A percentile compares a stretch with the other conserved stretches of the same genome.
Conservation (phyloP, 768 basidiomycete species). For the Candolleomyces aberdarensis region DNA sequence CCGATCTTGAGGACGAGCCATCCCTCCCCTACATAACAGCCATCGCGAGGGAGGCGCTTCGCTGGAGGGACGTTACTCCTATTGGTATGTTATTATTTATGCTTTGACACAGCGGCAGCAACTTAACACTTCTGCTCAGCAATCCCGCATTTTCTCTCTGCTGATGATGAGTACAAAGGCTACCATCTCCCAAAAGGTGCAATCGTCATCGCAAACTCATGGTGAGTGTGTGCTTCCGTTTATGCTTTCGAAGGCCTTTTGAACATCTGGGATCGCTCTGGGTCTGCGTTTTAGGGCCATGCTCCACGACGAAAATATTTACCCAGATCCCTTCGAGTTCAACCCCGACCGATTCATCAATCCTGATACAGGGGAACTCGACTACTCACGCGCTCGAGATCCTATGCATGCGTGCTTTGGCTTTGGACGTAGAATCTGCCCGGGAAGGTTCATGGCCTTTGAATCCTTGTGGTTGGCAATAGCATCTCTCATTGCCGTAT, state of each 20-base stretch:
- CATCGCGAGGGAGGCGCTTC: slow-evolving; percentile 23
- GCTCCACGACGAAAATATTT: not conserved
- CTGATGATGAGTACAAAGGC: slow-evolving; percentile 4
- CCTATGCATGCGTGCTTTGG: slow-evolving; percentile 39
- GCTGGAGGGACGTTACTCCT: slow-evolving; percentile 24
- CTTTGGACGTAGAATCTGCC: slow-evolving; percentile 44
- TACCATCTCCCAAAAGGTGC: slow-evolving; percentile 11
- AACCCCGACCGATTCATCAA: not conserved
- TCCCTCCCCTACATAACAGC: slow-evolving; percentile 28
- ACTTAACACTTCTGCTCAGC: not conserved
- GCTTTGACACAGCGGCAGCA: not conserved
- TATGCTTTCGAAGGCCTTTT: too few relatives aligned
- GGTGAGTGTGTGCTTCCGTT: not conserved
- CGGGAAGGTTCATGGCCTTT: slow-evolving; percentile 44
- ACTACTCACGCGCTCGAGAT: slow-evolving; percentile 16
- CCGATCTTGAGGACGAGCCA: slow-evolving; percentile 26
- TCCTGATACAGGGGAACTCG: too few relatives aligned
- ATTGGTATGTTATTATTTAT: slow-evolving; percentile 11
- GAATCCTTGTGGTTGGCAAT: slow-evolving; percentile 45
- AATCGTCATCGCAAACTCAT: slow-evolving; percentile 10
- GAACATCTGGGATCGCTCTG: too few relatives aligned
- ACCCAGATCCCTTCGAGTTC: not conserved
- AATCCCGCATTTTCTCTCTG: not conserved
- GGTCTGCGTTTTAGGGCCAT: not conserved
- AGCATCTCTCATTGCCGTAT: slow-evolving; percentile 40